A percentile compares a stretch with the other conserved stretches of the same genome.
Evolutionary conservation across 2,329 filamentous ascomycete species (phyloP).

Genomic region (Dryadomyces sulphureus): DNA sequence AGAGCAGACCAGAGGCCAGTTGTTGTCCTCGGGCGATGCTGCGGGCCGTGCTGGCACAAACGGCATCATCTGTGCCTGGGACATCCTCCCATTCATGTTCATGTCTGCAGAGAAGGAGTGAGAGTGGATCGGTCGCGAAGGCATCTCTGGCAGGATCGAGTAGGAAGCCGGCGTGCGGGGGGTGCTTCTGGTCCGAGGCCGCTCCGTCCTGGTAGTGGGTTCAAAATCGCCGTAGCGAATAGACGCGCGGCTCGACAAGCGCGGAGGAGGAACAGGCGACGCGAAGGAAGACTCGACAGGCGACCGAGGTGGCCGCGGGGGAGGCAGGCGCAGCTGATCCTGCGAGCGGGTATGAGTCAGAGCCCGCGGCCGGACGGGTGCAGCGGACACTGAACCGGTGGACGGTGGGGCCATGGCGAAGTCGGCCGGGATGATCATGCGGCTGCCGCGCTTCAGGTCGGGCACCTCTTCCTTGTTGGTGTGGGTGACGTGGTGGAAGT

Average conservation of each 20-base stretch:
- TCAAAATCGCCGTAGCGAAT: slow-evolving; percentile 28
- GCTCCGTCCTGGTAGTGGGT: slow-evolving; percentile 21
- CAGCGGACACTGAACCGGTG: slow-evolving; percentile 13
- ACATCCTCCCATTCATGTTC: slow-evolving; percentile 13
- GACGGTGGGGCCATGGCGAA: slow-evolving; percentile 25
- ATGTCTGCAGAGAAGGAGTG: slow-evolving; percentile 15
- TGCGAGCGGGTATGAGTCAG: slow-evolving; percentile 32
- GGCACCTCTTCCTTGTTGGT: slow-evolving; percentile 33
- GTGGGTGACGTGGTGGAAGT: slow-evolving; percentile 52
- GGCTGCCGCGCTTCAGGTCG: slow-evolving; percentile 24
- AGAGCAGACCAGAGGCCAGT: slow-evolving; percentile 28
- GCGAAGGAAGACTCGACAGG: slow-evolving; percentile 21
- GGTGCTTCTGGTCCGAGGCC: slow-evolving; percentile 28
- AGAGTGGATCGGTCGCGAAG: slow-evolving; percentile 24
- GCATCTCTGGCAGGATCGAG: background rate
- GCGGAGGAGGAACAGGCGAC: slow-evolving; percentile 33
- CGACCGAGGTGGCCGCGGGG: slow-evolving; percentile 36
- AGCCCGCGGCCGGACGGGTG: slow-evolving; percentile 16
- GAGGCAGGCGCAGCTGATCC: slow-evolving; percentile 31
- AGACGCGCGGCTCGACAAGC: slow-evolving; percentile 39
- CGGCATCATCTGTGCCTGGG: slow-evolving; percentile 22
- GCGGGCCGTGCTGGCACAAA: slow-evolving; percentile 13
- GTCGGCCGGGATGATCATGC: slow-evolving; percentile 27
- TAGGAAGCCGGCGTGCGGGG: slow-evolving; percentile 21
- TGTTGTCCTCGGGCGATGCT: slow-evolving; percentile 22